These are phyloP conservation scores for Penicillium paxilli DNA, from an alignment of 495 filamentous ascomycete species.

Conservation along the genomic window DNA sequence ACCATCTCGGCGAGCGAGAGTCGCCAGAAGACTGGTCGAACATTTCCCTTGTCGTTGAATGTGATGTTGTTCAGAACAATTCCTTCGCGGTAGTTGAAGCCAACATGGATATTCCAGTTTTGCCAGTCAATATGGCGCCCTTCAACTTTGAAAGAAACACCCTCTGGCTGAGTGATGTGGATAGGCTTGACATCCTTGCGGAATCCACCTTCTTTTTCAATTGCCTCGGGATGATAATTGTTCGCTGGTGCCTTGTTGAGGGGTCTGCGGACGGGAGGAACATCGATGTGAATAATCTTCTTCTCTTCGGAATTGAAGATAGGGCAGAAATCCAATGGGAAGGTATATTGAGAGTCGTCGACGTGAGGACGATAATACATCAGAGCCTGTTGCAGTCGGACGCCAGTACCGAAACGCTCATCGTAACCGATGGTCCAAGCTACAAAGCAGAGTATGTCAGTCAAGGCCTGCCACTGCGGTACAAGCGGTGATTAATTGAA, in stretches of 20 bases:
- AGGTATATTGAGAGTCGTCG: constrained; percentile 89
- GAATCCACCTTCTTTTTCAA: constrained; percentile 76
- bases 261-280: constrained; percentile 76
- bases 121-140: constrained; percentile 86
- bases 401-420: constrained; percentile 78
- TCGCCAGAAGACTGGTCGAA: constrained; percentile 70
- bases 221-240: constrained; percentile 77
- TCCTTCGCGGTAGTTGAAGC: constrained; percentile 76
- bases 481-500: not conserved
- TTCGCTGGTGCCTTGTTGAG: constrained; percentile 71
- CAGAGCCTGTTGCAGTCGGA: constrained; percentile 86
- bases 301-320: constrained; percentile 85
- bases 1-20: constrained; percentile 74
- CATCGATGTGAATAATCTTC: constrained; percentile 84
- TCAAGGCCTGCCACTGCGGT: no score
- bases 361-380: constrained; percentile 92
- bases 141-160: constrained; percentile 84
- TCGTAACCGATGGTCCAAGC: constrained; percentile 97
- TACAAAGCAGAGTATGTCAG: constrained; percentile 19
- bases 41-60: constrained; percentile 77
- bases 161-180: constrained; percentile 92
- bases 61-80: constrained; percentile 84
- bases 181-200: constrained; percentile 86
- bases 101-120: constrained; percentile 92
- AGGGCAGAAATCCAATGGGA: constrained; percentile 91